Percentiles rank a stretch among this genome's conserved stretches.
Conservation (phyloP, 495 filamentous ascomycete species). For the Xylaria grammica region DNA sequence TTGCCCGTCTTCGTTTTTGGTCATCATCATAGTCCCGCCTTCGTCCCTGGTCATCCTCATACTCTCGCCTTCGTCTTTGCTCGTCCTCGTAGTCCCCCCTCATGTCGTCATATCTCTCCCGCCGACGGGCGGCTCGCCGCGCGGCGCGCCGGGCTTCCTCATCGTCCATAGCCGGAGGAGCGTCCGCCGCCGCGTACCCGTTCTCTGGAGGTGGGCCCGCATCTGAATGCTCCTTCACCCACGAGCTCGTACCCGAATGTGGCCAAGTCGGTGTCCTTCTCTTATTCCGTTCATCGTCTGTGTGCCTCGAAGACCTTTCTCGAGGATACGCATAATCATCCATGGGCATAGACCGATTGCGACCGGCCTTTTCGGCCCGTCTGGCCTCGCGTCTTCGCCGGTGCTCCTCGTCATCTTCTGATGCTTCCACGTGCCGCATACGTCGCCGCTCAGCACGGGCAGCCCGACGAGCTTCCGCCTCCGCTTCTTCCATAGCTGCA, state of each 20-base stretch:
- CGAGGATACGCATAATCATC: conserved; percentile 53
- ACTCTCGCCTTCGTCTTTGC: conserved; percentile 48
- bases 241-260: conserved; percentile 61
- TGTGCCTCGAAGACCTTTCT: conserved; percentile 44
- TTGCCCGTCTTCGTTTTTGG: conserved; percentile 46
- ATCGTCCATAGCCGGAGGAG: conserved; percentile 38
- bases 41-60: conserved; percentile 52
- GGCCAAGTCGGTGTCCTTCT: conserved; percentile 51
- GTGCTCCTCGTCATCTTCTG: conserved; percentile 56
- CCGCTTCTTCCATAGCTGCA: conserved; percentile 37
- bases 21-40: conserved; percentile 50
- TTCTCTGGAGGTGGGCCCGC: conserved; percentile 57
- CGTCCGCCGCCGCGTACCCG: conserved; percentile 33
- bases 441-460: conserved; percentile 45
- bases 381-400: conserved; percentile 55
- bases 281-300: conserved; percentile 38
- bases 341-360: conserved; percentile 42
- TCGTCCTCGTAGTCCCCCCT: conserved; percentile 50
- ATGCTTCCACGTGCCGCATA: conserved; percentile 31
- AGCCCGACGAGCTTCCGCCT: conserved; percentile 52
- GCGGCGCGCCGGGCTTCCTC: conserved; percentile 54
- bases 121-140: conserved; percentile 47
- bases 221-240: conserved; percentile 66
- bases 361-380: conserved; percentile 44
- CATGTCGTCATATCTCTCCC: conserved; percentile 47